Evolutionary conservation across 208 protist species (phyloP), one percentile per base, ranked within the genome.

Genomic region (Leishmania gerbilli): DNA sequence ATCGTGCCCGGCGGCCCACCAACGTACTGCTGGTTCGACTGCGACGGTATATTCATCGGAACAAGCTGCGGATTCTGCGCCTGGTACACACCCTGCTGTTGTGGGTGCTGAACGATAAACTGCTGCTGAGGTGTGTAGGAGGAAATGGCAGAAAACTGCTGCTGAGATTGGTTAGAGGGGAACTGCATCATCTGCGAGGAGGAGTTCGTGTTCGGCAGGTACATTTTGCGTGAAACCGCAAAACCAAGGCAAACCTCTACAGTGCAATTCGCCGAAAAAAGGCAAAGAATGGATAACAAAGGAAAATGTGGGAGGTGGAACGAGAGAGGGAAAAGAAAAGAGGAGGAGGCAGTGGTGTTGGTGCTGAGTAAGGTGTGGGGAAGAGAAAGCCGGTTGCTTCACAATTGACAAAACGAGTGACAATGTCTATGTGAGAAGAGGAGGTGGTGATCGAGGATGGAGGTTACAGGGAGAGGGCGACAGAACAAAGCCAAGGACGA

Each of bases 1-100:
- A 84, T 79, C 6, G 71, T 77, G 40, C 74, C 69, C 27, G 76
- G 42, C 0, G 81, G 77, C 31, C 76, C 65, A 21, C 56, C 60
- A 40, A 88, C 74, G 84, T 89, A 91, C 67, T 77, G 67, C 79
- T 88, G 86, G 37, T 87, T 91, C 0, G 79, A 76, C 71, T 83
- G 82, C 21, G 84, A 80, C 0, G 83, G 47, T 51, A 91, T 90
- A 76, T 88, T 89, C 79, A 91, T 83, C 8, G 83, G 79, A 8
- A 89, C 80, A 31, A 89, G 79, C 71, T 86, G 79, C n/a, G 69
- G 45, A 72, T 83, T 88, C 55, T 81, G 81, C 81, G 74, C 27
- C 58, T 71, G 88, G 78, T 89, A 86, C 40, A 89, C 79, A 71
- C 72, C 74, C 53, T 84, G 86, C 78, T 86, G 82, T 56, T 84